Evolutionary conservation across 768 basidiomycete species (phyloP).

Genomic region (Boletellus sp.): DNA sequence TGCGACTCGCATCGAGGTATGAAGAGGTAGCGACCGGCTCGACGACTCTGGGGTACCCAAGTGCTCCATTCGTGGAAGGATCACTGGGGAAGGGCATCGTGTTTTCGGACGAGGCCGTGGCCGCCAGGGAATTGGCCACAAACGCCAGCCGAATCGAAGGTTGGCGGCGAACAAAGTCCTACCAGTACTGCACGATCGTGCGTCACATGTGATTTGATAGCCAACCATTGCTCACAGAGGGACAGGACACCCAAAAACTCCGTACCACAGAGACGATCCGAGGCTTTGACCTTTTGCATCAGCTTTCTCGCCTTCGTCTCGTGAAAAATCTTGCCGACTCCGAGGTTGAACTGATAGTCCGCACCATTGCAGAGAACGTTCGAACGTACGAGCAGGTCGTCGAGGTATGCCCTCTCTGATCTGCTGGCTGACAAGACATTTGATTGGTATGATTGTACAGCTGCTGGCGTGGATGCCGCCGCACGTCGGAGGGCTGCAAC

Average conservation of each 20-base stretch:
- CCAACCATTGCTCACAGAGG: constrained; percentile 7
- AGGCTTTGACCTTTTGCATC: constrained; percentile 83
- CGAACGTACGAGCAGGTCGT: constrained; percentile 84
- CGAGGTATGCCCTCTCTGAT: constrained; percentile 52
- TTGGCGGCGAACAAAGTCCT: constrained; percentile 83
- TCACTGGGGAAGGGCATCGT: constrained; percentile 76
- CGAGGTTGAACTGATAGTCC: constrained; percentile 75
- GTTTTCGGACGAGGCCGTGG: constrained; percentile 67
- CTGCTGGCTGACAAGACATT: background rate
- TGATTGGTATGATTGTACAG: constrained; percentile 37
- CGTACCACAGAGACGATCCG: constrained; percentile 58
- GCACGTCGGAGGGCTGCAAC: constrained; percentile 77
- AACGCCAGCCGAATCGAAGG: constrained; percentile 89
- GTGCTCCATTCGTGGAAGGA: constrained; percentile 42
- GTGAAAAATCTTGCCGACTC: constrained; percentile 65
- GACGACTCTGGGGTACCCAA: constrained; percentile 75
- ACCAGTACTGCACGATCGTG: constrained; percentile 70
- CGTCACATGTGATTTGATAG: constrained; percentile 20
- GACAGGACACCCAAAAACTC: constrained; percentile 64
- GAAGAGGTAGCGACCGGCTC: constrained; percentile 76
- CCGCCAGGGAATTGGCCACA: constrained; percentile 63
- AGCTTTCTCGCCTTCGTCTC: constrained; percentile 75
- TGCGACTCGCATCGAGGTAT: constrained; percentile 84
- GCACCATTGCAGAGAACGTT: constrained; percentile 65
- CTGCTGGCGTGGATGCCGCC: constrained; percentile 75